These are phyloP conservation scores for Kokia cookei DNA, from an alignment of 441 rosid species.

Conservation along the genomic window DNA sequence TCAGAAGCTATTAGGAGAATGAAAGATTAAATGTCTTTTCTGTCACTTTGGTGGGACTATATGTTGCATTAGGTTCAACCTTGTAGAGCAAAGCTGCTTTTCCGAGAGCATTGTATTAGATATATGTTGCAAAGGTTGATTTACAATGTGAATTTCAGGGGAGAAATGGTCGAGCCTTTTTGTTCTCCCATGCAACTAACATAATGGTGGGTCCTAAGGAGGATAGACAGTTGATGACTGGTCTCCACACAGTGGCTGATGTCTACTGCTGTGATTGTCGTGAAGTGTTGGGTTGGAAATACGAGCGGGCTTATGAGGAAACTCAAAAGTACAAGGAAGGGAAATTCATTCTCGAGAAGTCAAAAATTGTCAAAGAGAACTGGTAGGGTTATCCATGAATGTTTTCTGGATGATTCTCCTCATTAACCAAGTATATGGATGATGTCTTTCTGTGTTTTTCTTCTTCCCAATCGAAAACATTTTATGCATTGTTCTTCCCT, in stretches of 20 bases:
- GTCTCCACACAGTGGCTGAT: constrained; percentile 67
- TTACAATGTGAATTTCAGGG: constrained; percentile 32
- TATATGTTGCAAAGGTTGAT: neutral
- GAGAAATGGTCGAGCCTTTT: constrained; percentile 65
- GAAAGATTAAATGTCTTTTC: neutral
- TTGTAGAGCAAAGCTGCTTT: neutral
- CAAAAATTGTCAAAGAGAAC: constrained; percentile 50
- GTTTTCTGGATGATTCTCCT: constrained; percentile 2
- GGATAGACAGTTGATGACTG: constrained; percentile 60
- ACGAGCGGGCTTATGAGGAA: constrained; percentile 64
- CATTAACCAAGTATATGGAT: constrained; percentile 11
- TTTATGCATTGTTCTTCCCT: neutral
- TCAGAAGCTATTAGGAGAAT: neutral
- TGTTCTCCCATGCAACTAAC: constrained; percentile 60
- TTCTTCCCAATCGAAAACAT: constrained; percentile 18
- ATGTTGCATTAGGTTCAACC: neutral
- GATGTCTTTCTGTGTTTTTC: constrained; percentile 7
- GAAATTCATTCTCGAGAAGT: constrained; percentile 66
- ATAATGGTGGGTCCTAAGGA: constrained; percentile 44
- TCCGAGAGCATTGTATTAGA: neutral
- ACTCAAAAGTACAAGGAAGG: constrained; percentile 71
- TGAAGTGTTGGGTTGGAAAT: constrained; percentile 66
- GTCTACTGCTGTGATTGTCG: constrained; percentile 54
- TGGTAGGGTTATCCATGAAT: constrained; percentile 26
- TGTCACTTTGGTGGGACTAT: neutral